Evolutionary conservation across 345 rosid genomes (phyloP), one percentile per base, ranked within the genome.

Genomic region (Gossypioides kirkii): DNA sequence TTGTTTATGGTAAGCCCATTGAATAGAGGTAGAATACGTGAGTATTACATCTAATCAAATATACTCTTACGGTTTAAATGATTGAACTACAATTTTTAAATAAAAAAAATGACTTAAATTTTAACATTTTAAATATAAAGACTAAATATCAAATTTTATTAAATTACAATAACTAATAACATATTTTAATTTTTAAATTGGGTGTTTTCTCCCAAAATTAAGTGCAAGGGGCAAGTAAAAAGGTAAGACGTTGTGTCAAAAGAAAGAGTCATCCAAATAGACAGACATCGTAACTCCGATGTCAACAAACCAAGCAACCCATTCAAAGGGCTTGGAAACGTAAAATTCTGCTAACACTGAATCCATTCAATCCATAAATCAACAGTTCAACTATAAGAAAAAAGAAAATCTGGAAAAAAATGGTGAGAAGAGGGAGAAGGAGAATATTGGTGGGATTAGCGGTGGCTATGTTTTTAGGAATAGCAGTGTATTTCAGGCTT

Each of bases 401-500:
- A 46, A 6, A 49, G 9, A 38, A 7, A 16, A 17, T 2, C 20
- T 61, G 32, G 25, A 56, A 56, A 56, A 23, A 61, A 71, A 80
- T 83, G 84, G 80, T 58, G 9, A 71, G 70, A 52, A 62, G 81
- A 18, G 80, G 72, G 59, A 81, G 86, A 77, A 83, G 70, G 67
- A 80, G 74, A 68, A 62, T 84, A 4, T 16, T 84, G 71, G 61
- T 80, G 70, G 86, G 82, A 41, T 72, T 89, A 72, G 56, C 50
- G n/a, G 74, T 86, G 70, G 84, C 83, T 18, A 79, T 87, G 90
- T 26, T 84, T 45, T 75, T 89, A 70, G 94, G 91, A 23, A 61
- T 83, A 32, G 87, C 83, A 1, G 77, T 89, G 64, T 89, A 87
- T 73, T 71, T 87, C 28, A 84, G 86, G 80, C 91, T 89, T 20